Conservation (phyloP, 2,329 filamentous ascomycete species). For the Arthrobotrys sinensis region DNA sequence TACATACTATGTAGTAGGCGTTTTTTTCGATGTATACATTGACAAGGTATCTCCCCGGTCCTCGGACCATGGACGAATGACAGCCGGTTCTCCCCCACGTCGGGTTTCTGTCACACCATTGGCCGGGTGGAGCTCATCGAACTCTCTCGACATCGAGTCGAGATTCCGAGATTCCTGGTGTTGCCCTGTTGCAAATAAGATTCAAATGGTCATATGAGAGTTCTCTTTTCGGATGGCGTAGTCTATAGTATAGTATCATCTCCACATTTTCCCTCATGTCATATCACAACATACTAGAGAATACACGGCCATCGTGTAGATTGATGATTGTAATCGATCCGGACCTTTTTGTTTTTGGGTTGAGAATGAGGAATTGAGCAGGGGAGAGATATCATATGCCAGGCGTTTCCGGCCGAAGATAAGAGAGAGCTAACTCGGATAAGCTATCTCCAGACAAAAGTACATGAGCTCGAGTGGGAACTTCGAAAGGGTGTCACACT, state of each 20-base stretch:
- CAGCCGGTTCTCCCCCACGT: conserved; percentile 38
- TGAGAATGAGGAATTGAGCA: background rate
- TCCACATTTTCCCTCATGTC: background rate
- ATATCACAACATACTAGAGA: background rate
- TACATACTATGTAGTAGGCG: too few species aligned
- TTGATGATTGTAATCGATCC: background rate
- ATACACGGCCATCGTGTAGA: background rate
- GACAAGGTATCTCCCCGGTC: conserved; percentile 21
- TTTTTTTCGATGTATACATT: background rate
- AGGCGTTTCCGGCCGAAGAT: conserved; percentile 28
- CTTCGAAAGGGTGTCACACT: conserved; percentile 32
- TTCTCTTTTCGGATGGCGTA: conserved; percentile 37
- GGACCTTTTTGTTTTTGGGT: too few species aligned
- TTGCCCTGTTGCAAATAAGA: background rate
- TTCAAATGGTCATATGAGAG: conserved; percentile 41
- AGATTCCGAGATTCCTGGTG: conserved; percentile 5
- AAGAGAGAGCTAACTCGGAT: conserved; percentile 15
- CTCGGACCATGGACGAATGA: conserved; percentile 44
- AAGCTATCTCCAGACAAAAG: background rate
- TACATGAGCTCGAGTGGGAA: conserved; percentile 19
- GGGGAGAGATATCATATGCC: background rate
- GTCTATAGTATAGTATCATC: background rate
- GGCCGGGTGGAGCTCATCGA: conserved; percentile 18
- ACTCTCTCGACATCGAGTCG: background rate
- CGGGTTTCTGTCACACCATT: conserved; percentile 45